These are phyloP conservation scores for Colletotrichum sp. DNA, from an alignment of 2,329 filamentous ascomycete genomes.

Conservation along the genomic window DNA sequence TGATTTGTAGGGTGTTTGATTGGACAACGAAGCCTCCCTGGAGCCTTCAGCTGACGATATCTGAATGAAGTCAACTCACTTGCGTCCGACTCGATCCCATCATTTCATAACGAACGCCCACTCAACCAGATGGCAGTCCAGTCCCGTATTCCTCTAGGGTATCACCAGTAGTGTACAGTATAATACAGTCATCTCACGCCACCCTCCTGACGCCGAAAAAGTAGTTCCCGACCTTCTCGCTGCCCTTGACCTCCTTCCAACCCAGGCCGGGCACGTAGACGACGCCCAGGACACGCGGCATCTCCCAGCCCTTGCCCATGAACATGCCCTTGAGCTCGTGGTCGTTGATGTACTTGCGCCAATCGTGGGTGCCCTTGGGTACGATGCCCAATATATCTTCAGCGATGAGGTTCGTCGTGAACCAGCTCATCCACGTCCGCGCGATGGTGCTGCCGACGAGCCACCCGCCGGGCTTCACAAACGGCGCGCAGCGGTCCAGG, in stretches of 20 bases:
- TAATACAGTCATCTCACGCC: constrained; percentile 15
- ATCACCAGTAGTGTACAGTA: constrained; percentile 12
- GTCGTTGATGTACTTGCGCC: constrained; percentile 94
- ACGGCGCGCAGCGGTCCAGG: constrained; percentile 71
- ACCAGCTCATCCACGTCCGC: constrained; percentile 84
- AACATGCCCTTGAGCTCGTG: constrained; percentile 71
- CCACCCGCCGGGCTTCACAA: constrained; percentile 92
- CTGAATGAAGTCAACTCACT: neutral
- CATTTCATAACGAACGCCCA: neutral
- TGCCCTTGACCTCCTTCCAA: constrained; percentile 82
- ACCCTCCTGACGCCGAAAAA: constrained; percentile 81
- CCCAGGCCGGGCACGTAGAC: constrained; percentile 90
- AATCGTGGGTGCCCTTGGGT: constrained; percentile 92
- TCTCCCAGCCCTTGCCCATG: constrained; percentile 62
- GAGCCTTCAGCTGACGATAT: neutral
- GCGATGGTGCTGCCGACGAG: constrained; percentile 92
- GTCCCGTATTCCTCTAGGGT: neutral
- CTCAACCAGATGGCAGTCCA: neutral
- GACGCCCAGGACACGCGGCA: constrained; percentile 73
- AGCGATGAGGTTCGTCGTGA: constrained; percentile 90
- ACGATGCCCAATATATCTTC: constrained; percentile 89
- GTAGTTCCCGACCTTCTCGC: constrained; percentile 92
- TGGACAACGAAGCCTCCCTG: neutral
- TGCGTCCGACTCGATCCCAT: neutral
- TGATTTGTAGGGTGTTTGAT: neutral